Percentiles rank a stretch among this genome's conserved stretches.
Evolutionary conservation across 768 basidiomycete genomes (phyloP).

Genomic region (Lactarius pseudohatsudake): DNA sequence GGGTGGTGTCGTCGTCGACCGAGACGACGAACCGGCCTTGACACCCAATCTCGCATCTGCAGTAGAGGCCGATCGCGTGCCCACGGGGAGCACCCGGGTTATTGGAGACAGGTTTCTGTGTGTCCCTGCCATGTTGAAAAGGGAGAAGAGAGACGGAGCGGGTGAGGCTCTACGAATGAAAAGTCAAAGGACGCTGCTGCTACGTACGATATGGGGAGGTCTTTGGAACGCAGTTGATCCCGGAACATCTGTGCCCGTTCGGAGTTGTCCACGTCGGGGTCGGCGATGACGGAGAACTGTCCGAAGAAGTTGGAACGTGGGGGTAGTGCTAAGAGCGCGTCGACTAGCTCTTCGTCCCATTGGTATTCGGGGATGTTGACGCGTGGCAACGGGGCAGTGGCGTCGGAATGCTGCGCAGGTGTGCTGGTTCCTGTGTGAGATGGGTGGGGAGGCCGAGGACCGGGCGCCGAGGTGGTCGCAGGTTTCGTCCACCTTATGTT

Average conservation of each 20-base stretch:
- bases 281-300: constrained; percentile 14
- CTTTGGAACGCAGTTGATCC: constrained; percentile 5
- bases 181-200: not conserved
- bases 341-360: constrained; percentile 9
- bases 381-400: not conserved
- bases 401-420: not conserved
- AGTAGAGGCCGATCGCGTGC: not conserved
- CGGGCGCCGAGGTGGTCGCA: not conserved
- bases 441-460: not conserved
- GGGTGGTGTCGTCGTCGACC: constrained; percentile 10
- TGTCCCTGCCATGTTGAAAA: not conserved
- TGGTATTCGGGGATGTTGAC: constrained; percentile 5
- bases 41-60: constrained; percentile 5
- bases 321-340: not conserved
- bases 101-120: not conserved
- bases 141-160: not conserved
- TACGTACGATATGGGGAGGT: constrained; percentile 7
- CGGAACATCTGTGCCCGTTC: constrained; percentile 4
- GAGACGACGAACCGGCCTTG: constrained; percentile 10
- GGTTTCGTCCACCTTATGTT: not conserved
- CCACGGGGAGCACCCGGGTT: not conserved
- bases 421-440: not conserved
- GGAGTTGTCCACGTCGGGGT: constrained; percentile 12
- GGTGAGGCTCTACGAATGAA: not conserved
- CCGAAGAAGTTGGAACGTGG: constrained; percentile 13